Evolutionary conservation across 768 basidiomycete genomes (phyloP).

Genomic region (Boletus reticuloceps): DNA sequence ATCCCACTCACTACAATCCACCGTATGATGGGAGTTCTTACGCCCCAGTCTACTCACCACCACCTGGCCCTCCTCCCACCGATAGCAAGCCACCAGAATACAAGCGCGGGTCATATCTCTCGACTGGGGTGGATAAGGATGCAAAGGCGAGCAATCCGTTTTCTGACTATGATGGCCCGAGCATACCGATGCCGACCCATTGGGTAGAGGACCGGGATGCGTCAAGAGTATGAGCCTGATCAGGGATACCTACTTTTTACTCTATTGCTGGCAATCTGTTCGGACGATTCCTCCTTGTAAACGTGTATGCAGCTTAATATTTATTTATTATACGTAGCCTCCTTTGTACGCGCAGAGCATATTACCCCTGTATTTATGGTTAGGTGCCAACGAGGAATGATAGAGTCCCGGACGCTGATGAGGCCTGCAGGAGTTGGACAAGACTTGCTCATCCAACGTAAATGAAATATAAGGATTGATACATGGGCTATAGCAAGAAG

Average conservation of each 20-base stretch:
- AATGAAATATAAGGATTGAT: no score
- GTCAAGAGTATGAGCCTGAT: slow-evolving; percentile 6
- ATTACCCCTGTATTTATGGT: no score
- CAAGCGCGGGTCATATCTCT: slow-evolving; percentile 34
- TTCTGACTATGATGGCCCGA: slow-evolving; percentile 43
- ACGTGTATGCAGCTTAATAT: not conserved
- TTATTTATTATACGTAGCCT: not conserved
- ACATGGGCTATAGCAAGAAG: not conserved
- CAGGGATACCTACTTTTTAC: not conserved
- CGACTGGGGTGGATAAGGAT: slow-evolving; percentile 28
- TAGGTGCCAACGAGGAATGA: no score
- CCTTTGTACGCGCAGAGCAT: no score
- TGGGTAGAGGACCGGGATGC: slow-evolving; percentile 45
- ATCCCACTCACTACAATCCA: slow-evolving; percentile 56
- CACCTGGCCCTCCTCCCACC: slow-evolving; percentile 47
- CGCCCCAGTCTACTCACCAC: slow-evolving; percentile 44
- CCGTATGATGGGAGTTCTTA: slow-evolving; percentile 43
- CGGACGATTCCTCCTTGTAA: not conserved
- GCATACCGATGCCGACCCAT: slow-evolving; percentile 32
- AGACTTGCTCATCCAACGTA: no score
- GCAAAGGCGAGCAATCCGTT: slow-evolving; percentile 53
- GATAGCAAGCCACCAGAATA: slow-evolving; percentile 54
- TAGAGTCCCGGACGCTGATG: no score
- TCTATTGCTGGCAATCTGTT: not conserved
- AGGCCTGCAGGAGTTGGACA: no score